A percentile compares a stretch with the other conserved stretches of the same genome.
Evolutionary conservation across 1,284 basidiomycete species (phyloP).

Genomic region (Ceratobasidium sp.): DNA sequence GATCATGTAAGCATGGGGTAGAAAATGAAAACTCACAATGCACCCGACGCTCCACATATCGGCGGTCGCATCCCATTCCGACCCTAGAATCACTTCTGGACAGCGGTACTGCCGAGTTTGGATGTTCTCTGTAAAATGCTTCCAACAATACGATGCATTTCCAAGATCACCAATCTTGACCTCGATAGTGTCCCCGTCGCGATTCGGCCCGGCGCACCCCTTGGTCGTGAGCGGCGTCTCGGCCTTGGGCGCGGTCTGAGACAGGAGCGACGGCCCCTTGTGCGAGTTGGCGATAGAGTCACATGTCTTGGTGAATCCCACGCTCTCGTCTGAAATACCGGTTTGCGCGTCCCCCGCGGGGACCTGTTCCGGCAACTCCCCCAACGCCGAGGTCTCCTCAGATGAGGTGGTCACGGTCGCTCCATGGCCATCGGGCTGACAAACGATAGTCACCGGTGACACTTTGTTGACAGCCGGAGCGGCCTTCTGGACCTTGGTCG

Average conservation of each 20-base stretch:
- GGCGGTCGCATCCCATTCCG: conserved; percentile 33
- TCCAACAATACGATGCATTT: conserved; percentile 62
- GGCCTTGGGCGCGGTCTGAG: conserved; percentile 47
- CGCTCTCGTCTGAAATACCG: conserved; percentile 23
- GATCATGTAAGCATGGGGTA: conserved; percentile 3
- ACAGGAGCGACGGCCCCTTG: conserved; percentile 47
- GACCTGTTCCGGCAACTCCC: conserved; percentile 1
- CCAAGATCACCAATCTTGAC: conserved; percentile 90
- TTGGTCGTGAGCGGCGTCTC: conserved; percentile 10
- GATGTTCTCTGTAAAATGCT: conserved; percentile 66
- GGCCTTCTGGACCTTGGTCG: conserved; percentile 23
- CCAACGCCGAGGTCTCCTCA: conserved; percentile 11
- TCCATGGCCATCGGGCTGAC: conserved; percentile 32
- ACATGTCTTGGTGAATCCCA: conserved; percentile 36
- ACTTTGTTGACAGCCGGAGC: conserved; percentile 34
- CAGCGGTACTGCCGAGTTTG: conserved; percentile 98
- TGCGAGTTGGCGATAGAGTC: conserved; percentile 11
- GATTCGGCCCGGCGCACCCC: conserved; percentile 2
- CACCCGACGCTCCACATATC: conserved; percentile 67
- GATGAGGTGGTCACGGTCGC: conserved; percentile 34
- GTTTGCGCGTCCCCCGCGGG: neutral
- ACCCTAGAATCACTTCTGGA: conserved; percentile 89
- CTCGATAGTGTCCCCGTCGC: conserved; percentile 20
- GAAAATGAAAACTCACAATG: conserved; percentile 65
- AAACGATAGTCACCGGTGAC: conserved; percentile 31